Evolutionary conservation across 352 stramenopile genomes (phyloP).

Genomic region (Phytophthora meadii): DNA sequence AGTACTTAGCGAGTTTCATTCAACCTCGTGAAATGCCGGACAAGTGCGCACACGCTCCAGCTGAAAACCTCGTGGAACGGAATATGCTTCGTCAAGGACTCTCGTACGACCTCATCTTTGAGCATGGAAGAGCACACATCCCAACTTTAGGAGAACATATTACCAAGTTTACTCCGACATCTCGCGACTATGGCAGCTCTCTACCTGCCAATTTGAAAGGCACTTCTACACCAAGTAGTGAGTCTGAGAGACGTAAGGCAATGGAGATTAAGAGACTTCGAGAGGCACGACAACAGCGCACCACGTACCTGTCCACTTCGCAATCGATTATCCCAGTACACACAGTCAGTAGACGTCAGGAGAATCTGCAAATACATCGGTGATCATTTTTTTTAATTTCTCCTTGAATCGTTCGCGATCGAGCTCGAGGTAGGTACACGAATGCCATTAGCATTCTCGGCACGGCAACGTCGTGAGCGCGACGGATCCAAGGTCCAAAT

Average conservation of each 20-base stretch:
- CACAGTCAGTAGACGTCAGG: conserved; percentile 19
- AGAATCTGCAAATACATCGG: neutral
- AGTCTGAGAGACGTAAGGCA: conserved; percentile 41
- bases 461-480: conserved; percentile 10
- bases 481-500: conserved; percentile 12
- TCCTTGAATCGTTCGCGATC: too few relatives aligned
- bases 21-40: conserved; percentile 61
- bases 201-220: conserved; percentile 35
- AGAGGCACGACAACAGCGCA: conserved; percentile 47
- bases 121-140: conserved; percentile 62
- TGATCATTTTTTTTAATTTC: too few relatives aligned
- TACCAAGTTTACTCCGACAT: conserved; percentile 64
- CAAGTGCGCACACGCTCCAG: conserved; percentile 56
- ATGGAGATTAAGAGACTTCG: conserved; percentile 51
- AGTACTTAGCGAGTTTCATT: conserved; percentile 62
- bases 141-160: conserved; percentile 49
- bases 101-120: conserved; percentile 78
- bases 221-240: conserved; percentile 32
- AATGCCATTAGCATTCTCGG: conserved; percentile 18
- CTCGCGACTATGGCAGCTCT: conserved; percentile 54
- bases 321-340: conserved; percentile 56
- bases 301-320: conserved; percentile 63
- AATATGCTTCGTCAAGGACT: conserved; percentile 63
- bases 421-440: conserved; percentile 24
- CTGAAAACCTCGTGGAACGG: conserved; percentile 58